A percentile compares a stretch with the other conserved stretches of the same genome.
Evolutionary conservation across 140 eudicot species (phyloP).

Genomic region (Flaveria floridana): DNA sequence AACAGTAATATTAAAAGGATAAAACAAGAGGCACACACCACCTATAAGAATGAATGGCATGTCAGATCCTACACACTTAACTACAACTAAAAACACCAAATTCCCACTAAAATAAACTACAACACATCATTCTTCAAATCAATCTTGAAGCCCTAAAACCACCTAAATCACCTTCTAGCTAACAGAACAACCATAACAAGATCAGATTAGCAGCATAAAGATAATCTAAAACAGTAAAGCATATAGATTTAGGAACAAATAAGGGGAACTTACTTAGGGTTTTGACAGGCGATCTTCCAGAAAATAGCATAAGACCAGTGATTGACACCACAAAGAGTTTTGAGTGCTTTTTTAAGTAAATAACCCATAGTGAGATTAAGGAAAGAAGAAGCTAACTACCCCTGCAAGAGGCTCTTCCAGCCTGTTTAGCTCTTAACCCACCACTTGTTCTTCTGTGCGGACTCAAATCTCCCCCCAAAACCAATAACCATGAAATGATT

Average conservation of each 20-base stretch:
- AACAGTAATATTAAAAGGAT: not conserved
- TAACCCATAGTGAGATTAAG: slow-evolving; percentile 56
- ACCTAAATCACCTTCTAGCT: too few species aligned
- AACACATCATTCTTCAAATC: too few species aligned
- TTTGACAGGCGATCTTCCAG: slow-evolving; percentile 94
- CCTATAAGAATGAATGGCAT: slow-evolving; percentile 11
- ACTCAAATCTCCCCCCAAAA: slow-evolving; percentile 60
- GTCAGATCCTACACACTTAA: slow-evolving; percentile 28
- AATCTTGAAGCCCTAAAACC: not conserved
- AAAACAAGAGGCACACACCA: too few species aligned
- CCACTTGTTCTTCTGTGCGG: slow-evolving; percentile 73
- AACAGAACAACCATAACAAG: not conserved
- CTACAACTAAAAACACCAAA: slow-evolving; percentile 1
- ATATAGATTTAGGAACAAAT: not conserved
- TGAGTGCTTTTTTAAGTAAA: slow-evolving; percentile 78
- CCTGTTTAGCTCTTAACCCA: slow-evolving; percentile 86
- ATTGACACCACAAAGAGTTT: slow-evolving; percentile 80
- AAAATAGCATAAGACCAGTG: slow-evolving; percentile 98
- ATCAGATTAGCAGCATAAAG: not conserved
- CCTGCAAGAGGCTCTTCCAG: slow-evolving; percentile 93
- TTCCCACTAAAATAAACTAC: slow-evolving; percentile 1
- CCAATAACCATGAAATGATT: slow-evolving; percentile 47
- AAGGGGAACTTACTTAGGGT: slow-evolving; percentile 67
- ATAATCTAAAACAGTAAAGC: not conserved
- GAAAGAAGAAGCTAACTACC: slow-evolving; percentile 60